Evolutionary conservation across 352 stramenopile genomes (phyloP).

Genomic region (Phytopythium sindhum): DNA sequence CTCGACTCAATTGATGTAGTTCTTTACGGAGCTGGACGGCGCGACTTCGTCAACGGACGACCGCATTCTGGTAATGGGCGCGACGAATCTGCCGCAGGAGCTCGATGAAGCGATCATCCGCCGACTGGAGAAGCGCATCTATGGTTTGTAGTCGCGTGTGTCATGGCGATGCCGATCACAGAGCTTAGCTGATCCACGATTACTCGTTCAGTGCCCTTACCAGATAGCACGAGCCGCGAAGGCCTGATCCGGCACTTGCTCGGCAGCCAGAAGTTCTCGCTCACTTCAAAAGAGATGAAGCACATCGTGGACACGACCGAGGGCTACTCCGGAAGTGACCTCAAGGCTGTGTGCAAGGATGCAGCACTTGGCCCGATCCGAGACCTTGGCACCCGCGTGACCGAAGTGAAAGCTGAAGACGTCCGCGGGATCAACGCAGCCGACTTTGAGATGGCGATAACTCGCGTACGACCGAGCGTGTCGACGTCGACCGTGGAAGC

Average conservation of each 20-base stretch:
- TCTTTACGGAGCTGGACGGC: slow-evolving; percentile 87
- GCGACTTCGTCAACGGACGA: slow-evolving; percentile 67
- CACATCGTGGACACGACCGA: slow-evolving; percentile 68
- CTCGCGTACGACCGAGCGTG: slow-evolving; percentile 68
- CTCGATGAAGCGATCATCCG: slow-evolving; percentile 87
- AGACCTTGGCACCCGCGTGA: slow-evolving; percentile 56
- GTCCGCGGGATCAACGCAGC: slow-evolving; percentile 49
- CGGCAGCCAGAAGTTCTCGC: slow-evolving; percentile 38
- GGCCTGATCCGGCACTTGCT: slow-evolving; percentile 62
- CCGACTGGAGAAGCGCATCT: slow-evolving; percentile 86
- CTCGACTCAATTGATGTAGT: slow-evolving; percentile 27
- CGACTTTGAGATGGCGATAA: slow-evolving; percentile 60
- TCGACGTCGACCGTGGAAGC: slow-evolving; percentile 49
- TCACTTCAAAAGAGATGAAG: slow-evolving; percentile 61
- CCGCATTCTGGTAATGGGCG: slow-evolving; percentile 85
- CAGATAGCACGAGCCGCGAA: slow-evolving; percentile 46
- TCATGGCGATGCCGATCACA: too few species aligned
- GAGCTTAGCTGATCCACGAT: background rate
- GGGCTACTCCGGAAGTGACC: slow-evolving; percentile 83
- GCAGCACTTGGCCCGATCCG: slow-evolving; percentile 91
- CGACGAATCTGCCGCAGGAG: slow-evolving; percentile 84
- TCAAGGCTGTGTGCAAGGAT: slow-evolving; percentile 94
- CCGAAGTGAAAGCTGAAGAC: slow-evolving; percentile 55
- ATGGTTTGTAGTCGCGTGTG: slow-evolving; percentile 39
- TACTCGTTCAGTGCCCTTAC: slow-evolving; percentile 57